Evolutionary conservation across 441 rosid genomes (phyloP).

Genomic region (Pelargonium myrrhifolium): DNA sequence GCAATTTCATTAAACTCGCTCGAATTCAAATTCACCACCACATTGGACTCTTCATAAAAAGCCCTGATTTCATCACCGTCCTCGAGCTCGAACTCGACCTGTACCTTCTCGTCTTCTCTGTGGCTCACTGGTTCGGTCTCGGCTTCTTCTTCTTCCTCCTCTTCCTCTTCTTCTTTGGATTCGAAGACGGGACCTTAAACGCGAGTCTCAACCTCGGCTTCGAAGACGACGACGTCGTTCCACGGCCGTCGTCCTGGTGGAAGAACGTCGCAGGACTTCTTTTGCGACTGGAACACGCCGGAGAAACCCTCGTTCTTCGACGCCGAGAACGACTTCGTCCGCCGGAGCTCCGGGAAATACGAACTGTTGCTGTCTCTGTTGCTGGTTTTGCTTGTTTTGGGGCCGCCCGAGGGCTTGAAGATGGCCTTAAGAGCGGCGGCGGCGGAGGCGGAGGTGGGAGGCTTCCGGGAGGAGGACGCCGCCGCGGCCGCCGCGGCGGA

Average conservation of each 20-base stretch:
- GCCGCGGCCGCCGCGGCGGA: slow-evolving; percentile 28
- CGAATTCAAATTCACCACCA: slow-evolving; percentile 34
- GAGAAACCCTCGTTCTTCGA: slow-evolving; percentile 90
- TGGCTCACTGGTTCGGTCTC: slow-evolving; percentile 41
- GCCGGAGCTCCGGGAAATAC: slow-evolving; percentile 89
- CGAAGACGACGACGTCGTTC: too few relatives aligned
- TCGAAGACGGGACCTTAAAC: slow-evolving; percentile 56
- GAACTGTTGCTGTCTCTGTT: slow-evolving; percentile 7
- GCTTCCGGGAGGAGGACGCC: slow-evolving; percentile 47
- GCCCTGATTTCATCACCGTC: slow-evolving; percentile 32
- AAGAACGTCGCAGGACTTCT: slow-evolving; percentile 96
- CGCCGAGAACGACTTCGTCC: slow-evolving; percentile 89
- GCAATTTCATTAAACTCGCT: slow-evolving; percentile 43
- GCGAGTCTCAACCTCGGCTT: slow-evolving; percentile 40
- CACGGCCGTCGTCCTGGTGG: slow-evolving; percentile 50
- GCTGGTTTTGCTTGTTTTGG: neutral
- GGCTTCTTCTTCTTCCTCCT: too few relatives aligned
- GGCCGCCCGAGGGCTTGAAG: slow-evolving; percentile 43
- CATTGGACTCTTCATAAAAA: slow-evolving; percentile 44
- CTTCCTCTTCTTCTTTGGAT: slow-evolving; percentile 58
- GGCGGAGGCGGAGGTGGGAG: slow-evolving; percentile 53
- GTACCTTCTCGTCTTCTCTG: slow-evolving; percentile 23
- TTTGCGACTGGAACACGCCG: slow-evolving; percentile 88
- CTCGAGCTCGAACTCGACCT: slow-evolving; percentile 20
- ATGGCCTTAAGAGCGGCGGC: slow-evolving; percentile 65